Evolutionary conservation across 352 stramenopile genomes (phyloP).

Genomic region (Phytophthora tentaculata): DNA sequence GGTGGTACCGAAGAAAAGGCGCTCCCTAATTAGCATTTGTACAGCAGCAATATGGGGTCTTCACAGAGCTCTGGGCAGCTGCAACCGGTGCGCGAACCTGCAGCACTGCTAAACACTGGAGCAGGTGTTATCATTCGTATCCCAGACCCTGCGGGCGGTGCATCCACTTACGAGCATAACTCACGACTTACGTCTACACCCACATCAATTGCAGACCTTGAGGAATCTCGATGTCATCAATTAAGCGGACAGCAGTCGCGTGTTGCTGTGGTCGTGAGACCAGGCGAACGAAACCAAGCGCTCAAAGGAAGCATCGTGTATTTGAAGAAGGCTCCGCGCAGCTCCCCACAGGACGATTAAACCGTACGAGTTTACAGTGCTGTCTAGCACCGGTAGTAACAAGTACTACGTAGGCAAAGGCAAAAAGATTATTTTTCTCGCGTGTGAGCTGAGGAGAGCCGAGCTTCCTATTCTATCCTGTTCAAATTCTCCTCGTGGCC

Average conservation of each 20-base stretch:
- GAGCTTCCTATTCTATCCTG: constrained; percentile 46
- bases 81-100: constrained; percentile 39
- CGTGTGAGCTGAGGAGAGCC: constrained; percentile 12
- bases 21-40: constrained; percentile 23
- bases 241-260: constrained; percentile 10
- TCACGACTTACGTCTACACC: constrained; percentile 23
- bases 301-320: constrained; percentile 68
- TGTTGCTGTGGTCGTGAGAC: constrained; percentile 54
- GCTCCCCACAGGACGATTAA: constrained; percentile 10
- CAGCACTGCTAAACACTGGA: constrained; percentile 49
- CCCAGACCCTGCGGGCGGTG: constrained; percentile 25
- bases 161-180: constrained; percentile 57
- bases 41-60: constrained; percentile 38
- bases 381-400: too few relatives aligned
- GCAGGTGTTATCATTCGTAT: constrained; percentile 61
- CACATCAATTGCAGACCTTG: background rate
- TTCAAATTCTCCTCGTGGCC: constrained; percentile 28
- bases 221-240: background rate
- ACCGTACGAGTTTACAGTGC: background rate
- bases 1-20: background rate
- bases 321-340: constrained; percentile 51
- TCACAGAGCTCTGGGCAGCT: constrained; percentile 38
- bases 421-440: constrained; percentile 22
- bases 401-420: too few relatives aligned
- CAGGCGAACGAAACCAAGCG: constrained; percentile 45